Percentiles rank a stretch among this genome's conserved stretches.
Evolutionary conservation across 331 rosid genomes (phyloP).

Genomic region (Rhamnella rubrinervis): DNA sequence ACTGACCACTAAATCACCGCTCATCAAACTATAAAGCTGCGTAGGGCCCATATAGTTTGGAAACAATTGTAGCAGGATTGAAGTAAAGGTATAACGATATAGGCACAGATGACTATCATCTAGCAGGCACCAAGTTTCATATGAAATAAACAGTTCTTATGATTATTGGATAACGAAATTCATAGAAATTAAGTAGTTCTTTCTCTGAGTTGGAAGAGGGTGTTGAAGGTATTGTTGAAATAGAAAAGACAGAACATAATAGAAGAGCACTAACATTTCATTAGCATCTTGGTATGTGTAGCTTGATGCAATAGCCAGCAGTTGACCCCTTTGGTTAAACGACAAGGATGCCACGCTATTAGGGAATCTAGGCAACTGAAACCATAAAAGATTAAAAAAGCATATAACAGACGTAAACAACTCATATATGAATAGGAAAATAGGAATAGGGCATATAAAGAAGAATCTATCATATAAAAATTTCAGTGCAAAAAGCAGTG

Average conservation of each 20-base stretch:
- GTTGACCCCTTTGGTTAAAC: slow-evolving; percentile 57
- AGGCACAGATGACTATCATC: too few species aligned
- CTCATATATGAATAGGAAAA: background rate
- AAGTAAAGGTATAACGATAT: too few species aligned
- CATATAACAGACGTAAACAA: background rate
- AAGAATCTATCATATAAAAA: background rate
- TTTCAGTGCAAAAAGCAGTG: background rate
- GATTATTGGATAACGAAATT: background rate
- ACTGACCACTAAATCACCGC: too few species aligned
- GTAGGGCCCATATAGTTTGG: too few species aligned
- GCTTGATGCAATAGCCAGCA: slow-evolving; percentile 86
- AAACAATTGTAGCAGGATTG: too few species aligned
- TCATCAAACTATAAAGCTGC: too few species aligned
- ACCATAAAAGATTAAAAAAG: slow-evolving; percentile 25
- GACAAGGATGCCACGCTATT: slow-evolving; percentile 78
- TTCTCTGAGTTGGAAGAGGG: background rate
- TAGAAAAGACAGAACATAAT: background rate
- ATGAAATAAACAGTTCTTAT: too few species aligned
- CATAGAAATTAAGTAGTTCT: background rate
- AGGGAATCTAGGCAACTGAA: slow-evolving; percentile 65
- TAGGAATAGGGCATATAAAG: background rate
- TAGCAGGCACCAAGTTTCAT: too few species aligned
- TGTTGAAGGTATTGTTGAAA: background rate
- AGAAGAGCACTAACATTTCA: slow-evolving; percentile 55
- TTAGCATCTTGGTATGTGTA: slow-evolving; percentile 70